Conservation (phyloP, 352 stramenopile species). For the Phytopythium cucurbitacearum region DNA sequence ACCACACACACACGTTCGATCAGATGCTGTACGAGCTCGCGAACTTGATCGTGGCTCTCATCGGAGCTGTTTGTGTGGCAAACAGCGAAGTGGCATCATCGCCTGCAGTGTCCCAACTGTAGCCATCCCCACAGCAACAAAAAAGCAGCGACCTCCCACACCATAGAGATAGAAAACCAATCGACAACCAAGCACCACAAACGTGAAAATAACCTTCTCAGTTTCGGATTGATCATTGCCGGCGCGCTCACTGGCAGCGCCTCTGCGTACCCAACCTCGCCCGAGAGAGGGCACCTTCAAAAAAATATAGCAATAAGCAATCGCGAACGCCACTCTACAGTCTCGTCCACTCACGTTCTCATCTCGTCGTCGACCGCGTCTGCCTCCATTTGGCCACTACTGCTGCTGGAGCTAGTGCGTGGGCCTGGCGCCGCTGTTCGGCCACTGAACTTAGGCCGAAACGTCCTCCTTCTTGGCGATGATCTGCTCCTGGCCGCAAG, state of each 20-base stretch:
- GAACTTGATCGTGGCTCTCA: slow-evolving; percentile 33
- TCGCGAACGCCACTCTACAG: slow-evolving; percentile 32
- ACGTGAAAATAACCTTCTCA: too few species aligned
- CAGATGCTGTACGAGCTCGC: slow-evolving; percentile 81
- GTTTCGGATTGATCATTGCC: too few species aligned
- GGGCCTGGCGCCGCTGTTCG: neutral
- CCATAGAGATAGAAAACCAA: too few species aligned
- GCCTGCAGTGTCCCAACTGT: too few species aligned
- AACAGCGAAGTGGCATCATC: too few species aligned
- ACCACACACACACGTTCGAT: neutral
- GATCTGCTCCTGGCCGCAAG: slow-evolving; percentile 98
- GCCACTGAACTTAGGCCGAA: slow-evolving; percentile 27
- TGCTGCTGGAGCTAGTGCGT: neutral
- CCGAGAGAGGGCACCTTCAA: slow-evolving; percentile 4
- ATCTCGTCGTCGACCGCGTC: slow-evolving; percentile 5
- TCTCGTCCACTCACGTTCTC: slow-evolving; percentile 16
- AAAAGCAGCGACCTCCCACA: too few species aligned
- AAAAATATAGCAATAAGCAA: slow-evolving; percentile 47
- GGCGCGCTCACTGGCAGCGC: too few species aligned
- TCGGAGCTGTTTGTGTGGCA: slow-evolving; percentile 12
- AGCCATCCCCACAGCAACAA: too few species aligned
- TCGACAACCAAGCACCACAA: too few species aligned
- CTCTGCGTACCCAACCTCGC: neutral
- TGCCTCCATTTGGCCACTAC: slow-evolving; percentile 3
- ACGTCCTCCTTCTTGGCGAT: slow-evolving; percentile 96